These are phyloP conservation scores for Excoecaria agallocha DNA, from an alignment of 345 rosid genomes.

Conservation along the genomic window DNA sequence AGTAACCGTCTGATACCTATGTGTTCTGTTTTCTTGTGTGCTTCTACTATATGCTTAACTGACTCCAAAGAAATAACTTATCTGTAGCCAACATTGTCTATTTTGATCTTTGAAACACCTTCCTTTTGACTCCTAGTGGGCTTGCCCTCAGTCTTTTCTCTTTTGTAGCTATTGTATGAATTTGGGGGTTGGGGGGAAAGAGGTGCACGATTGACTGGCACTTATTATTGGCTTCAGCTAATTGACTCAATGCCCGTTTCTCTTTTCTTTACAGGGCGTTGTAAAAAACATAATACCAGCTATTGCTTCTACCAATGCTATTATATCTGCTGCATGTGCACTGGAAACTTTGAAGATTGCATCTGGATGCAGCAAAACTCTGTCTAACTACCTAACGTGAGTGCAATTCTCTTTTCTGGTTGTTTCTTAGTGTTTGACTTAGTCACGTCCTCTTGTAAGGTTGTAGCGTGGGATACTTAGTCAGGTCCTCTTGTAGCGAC, in stretches of 20 bases:
- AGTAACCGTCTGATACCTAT: not conserved
- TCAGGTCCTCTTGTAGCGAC: no score
- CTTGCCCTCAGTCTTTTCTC: not conserved
- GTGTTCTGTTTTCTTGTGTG: no score
- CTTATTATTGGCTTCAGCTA: not conserved
- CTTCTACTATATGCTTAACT: not conserved
- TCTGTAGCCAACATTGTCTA: not conserved
- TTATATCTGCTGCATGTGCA: slow-evolving; percentile 88
- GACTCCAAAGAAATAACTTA: not conserved
- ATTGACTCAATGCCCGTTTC: not conserved
- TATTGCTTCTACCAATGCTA: slow-evolving; percentile 96
- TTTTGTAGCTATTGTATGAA: no score
- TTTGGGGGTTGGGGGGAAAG: not conserved
- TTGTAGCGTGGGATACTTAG: not conserved
- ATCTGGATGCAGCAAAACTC: slow-evolving; percentile 93
- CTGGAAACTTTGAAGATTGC: slow-evolving; percentile 93
- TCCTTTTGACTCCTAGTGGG: no score
- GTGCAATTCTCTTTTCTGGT: slow-evolving; percentile 10
- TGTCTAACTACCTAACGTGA: slow-evolving; percentile 82
- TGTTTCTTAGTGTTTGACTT: not conserved
- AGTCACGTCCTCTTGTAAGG: not conserved
- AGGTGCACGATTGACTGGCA: not conserved
- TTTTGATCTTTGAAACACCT: no score
- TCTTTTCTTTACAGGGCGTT: slow-evolving; percentile 58
- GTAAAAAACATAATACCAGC: slow-evolving; percentile 97